Conservation (phyloP, 2,329 filamentous ascomycete species). For the Colletotrichum tanaceti region DNA sequence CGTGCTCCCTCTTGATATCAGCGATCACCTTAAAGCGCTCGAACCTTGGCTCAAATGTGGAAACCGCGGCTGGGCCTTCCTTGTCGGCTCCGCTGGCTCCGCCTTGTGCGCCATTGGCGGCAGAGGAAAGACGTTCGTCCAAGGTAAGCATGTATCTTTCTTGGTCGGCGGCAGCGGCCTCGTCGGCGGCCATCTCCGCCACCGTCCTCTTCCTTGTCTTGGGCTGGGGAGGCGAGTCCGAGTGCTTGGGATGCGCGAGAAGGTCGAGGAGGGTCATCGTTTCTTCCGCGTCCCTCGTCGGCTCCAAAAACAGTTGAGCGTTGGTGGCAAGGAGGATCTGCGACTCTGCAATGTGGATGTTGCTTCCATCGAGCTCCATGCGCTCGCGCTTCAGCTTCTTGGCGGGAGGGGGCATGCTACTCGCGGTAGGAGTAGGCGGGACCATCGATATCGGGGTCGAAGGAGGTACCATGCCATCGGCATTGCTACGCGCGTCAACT, state of each 20-base stretch:
- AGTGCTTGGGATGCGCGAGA: constrained; percentile 81
- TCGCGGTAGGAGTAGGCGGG: constrained; percentile 70
- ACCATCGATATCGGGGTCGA: constrained; percentile 73
- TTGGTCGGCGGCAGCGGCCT: constrained; percentile 87
- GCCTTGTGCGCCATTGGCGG: constrained; percentile 66
- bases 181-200: constrained; percentile 93
- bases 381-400: constrained; percentile 77
- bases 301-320: constrained; percentile 80
- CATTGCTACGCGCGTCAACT: constrained; percentile 50
- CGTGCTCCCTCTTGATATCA: constrained; percentile 81
- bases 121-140: constrained; percentile 82
- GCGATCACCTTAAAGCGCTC: constrained; percentile 92
- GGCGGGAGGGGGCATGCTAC: constrained; percentile 68
- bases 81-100: constrained; percentile 72
- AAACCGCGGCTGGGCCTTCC: constrained; percentile 77
- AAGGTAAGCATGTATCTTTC: constrained; percentile 93
- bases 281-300: constrained; percentile 75
- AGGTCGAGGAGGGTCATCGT: constrained; percentile 77
- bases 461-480: constrained; percentile 66
- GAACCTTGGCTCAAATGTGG: constrained; percentile 86
- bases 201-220: constrained; percentile 94
- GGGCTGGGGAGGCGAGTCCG: constrained; percentile 79
- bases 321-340: constrained; percentile 79
- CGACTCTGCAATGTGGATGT: constrained; percentile 80
- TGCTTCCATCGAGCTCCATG: constrained; percentile 80